phyloP scores from a whole-genome alignment of 768 basidiomycete genomes.

The Steccherinum ochraceum region DNA sequence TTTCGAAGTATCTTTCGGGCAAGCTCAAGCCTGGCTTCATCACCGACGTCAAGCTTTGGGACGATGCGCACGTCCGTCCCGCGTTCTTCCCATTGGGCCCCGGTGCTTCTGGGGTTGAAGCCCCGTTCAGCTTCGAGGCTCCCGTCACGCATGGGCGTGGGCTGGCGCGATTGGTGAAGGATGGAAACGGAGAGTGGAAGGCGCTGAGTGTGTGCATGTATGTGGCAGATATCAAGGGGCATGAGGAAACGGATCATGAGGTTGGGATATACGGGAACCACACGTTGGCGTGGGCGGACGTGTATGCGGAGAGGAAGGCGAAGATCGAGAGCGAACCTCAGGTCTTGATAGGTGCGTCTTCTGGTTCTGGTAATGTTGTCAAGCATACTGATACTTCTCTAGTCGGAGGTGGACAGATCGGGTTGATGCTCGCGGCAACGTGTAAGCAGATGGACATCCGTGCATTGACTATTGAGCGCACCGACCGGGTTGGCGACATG shows the following conservation, averaged over 20 bases:
- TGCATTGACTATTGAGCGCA: conserved; percentile 31
- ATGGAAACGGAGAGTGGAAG: conserved; percentile 24
- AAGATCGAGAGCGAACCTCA: conserved; percentile 33
- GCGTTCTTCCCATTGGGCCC: conserved; percentile 9
- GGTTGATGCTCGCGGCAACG: conserved; percentile 35
- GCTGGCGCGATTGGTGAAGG: conserved; percentile 26
- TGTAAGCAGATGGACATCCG: conserved; percentile 35
- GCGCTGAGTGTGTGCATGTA: conserved; percentile 29
- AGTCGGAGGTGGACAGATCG: conserved; percentile 41
- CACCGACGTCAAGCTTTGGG: conserved; percentile 22
- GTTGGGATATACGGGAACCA: conserved; percentile 28
- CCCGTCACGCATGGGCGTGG: conserved; percentile 26
- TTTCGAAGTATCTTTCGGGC: conserved; percentile 25
- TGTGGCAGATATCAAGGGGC: conserved; percentile 27
- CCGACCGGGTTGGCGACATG: conserved; percentile 30
- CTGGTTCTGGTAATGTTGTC: not conserved
- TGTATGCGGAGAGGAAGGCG: conserved; percentile 27
- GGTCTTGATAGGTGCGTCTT: conserved; percentile 29
- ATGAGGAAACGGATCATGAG: conserved; percentile 28
- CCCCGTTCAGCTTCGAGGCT: conserved; percentile 33
- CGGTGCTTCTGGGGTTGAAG: conserved; percentile 22
- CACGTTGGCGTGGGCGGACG: conserved; percentile 28
- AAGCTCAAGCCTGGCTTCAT: conserved; percentile 19
- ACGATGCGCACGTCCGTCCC: conserved; percentile 14
- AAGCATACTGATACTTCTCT: not conserved